These are phyloP conservation scores for Talaromyces wortmannii DNA, from an alignment of 495 filamentous ascomycete species.

Conservation along the genomic window DNA sequence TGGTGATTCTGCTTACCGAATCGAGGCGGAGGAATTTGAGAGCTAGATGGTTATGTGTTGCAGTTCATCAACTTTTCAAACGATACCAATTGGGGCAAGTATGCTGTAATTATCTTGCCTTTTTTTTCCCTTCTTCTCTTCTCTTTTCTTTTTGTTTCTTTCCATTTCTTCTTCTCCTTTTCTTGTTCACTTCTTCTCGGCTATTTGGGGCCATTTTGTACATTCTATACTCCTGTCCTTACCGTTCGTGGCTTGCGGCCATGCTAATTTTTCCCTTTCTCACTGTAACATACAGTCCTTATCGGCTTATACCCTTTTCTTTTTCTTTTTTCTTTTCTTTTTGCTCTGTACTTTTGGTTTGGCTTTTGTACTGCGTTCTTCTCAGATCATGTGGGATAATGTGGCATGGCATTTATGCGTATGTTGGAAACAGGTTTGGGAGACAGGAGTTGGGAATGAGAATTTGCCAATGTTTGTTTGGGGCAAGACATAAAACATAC, in stretches of 20 bases:
- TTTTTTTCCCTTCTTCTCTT: background rate
- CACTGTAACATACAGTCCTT: conserved; percentile 6
- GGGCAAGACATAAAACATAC: too few species aligned
- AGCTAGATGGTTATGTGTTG: conserved; percentile 6
- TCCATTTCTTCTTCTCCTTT: too few species aligned
- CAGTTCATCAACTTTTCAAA: too few species aligned
- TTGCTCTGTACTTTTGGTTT: conserved; percentile 3
- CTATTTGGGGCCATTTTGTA: too few species aligned
- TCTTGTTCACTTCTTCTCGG: too few species aligned
- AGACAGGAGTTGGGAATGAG: too few species aligned
- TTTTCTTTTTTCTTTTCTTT: background rate
- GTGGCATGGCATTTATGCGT: too few species aligned
- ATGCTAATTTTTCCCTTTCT: background rate
- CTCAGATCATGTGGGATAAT: too few species aligned
- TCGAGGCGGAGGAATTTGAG: conserved; percentile 37
- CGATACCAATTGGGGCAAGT: too few species aligned
- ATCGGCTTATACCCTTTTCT: conserved; percentile 4
- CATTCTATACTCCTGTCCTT: background rate
- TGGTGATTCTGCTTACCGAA: conserved; percentile 12
- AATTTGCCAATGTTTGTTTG: too few species aligned
- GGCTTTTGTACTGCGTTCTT: background rate
- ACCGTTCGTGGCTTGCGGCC: background rate
- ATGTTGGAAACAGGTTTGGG: too few species aligned
- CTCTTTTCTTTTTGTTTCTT: background rate
- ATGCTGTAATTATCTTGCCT: background rate